phyloP scores from a whole-genome alignment of 768 basidiomycete genomes.

The Auricularia auricula-judae region DNA sequence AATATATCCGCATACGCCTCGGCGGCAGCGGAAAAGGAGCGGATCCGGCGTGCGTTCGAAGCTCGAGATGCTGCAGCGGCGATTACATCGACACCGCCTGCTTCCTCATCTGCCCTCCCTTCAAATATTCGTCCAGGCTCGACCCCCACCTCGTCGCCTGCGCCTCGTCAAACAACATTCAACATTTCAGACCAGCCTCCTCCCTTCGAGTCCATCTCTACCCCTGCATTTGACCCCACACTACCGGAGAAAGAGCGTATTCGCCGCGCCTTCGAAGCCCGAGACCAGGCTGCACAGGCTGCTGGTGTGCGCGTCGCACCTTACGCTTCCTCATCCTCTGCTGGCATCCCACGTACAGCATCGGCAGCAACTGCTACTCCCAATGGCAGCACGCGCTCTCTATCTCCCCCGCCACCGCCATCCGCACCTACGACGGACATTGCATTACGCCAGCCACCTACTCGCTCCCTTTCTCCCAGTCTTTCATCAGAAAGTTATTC shows the following conservation, averaged over 20 bases:
- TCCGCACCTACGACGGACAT: not conserved
- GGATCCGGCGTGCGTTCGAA: constrained; percentile 8
- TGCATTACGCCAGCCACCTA: constrained; percentile 19
- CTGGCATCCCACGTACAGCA: constrained; percentile 11
- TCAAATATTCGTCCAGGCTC: constrained; percentile 2
- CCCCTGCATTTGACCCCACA: not conserved
- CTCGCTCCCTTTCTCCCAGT: not conserved
- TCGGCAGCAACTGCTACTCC: constrained; percentile 11
- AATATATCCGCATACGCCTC: not conserved
- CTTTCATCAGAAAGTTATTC: constrained; percentile 1
- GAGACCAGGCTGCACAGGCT: constrained; percentile 12
- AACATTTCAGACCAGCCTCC: not conserved
- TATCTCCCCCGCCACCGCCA: not conserved
- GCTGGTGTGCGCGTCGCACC: constrained; percentile 16
- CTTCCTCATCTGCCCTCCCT: too few relatives aligned
- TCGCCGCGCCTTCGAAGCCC: constrained; percentile 9
- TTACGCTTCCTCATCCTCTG: constrained; percentile 9
- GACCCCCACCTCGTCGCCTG: constrained; percentile 7
- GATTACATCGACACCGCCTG: not conserved
- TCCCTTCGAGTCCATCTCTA: not conserved
- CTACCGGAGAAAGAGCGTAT: constrained; percentile 10
- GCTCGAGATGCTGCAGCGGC: constrained; percentile 3
- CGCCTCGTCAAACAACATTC: constrained; percentile 14
- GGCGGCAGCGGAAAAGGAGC: constrained; percentile 8
- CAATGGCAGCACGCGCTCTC: constrained; percentile 18